Evolutionary conservation across 805 yeast species (phyloP).

Genomic region (Candida sonorensis): DNA sequence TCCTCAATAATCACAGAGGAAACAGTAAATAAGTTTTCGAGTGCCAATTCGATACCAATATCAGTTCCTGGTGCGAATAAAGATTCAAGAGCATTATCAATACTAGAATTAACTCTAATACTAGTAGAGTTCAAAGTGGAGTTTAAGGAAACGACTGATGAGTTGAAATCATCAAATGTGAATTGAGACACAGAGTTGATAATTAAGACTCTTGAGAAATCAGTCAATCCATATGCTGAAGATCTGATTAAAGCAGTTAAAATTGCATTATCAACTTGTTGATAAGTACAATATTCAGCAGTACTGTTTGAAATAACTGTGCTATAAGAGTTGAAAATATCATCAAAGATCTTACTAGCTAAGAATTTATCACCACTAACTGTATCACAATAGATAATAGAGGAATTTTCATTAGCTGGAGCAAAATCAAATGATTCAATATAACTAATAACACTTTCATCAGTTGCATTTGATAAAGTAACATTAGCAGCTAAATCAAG

Average conservation of each 20-base stretch:
- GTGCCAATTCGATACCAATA: constrained; percentile 45
- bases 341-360: constrained; percentile 45
- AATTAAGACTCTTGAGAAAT: constrained; percentile 49
- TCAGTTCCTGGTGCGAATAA: constrained; percentile 43
- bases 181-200: constrained; percentile 60
- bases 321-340: constrained; percentile 43
- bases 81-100: constrained; percentile 38
- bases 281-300: constrained; percentile 52
- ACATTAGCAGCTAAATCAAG: constrained; percentile 42
- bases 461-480: constrained; percentile 38
- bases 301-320: constrained; percentile 49
- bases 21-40: constrained; percentile 45
- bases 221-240: constrained; percentile 47
- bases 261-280: constrained; percentile 64
- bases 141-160: too few relatives aligned
- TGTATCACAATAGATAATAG: constrained; percentile 48
- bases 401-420: constrained; percentile 45
- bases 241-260: constrained; percentile 53
- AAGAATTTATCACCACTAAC: constrained; percentile 56
- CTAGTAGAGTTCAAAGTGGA: too few relatives aligned
- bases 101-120: too few relatives aligned
- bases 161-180: constrained; percentile 32
- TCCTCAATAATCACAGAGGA: constrained; percentile 50
- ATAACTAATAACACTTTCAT: constrained; percentile 32
- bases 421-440: constrained; percentile 40